Percentiles rank a stretch among this genome's conserved stretches.
phyloP scores from a whole-genome alignment of 192 early-diverging fungal species.

The Globomyces pollinis-pini region DNA sequence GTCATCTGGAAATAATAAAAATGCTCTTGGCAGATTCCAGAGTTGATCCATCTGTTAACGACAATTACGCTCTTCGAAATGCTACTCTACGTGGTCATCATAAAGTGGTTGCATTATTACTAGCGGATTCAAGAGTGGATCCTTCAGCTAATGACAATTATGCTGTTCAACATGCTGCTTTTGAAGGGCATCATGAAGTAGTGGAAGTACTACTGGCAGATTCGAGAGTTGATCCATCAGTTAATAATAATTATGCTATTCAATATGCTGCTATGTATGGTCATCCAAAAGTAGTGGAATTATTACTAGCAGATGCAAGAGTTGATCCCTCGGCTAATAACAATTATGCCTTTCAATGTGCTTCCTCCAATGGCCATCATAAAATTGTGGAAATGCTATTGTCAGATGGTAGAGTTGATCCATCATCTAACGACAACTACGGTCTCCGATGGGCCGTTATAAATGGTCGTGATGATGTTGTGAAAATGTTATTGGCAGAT shows the following conservation, averaged over 20 bases:
- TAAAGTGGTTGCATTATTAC: constrained; percentile 1
- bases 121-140: neutral
- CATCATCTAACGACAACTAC: neutral
- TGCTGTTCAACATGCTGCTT: too few relatives aligned
- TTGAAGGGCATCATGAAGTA: neutral
- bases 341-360: neutral
- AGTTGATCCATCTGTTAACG: neutral
- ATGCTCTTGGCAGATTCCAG: neutral
- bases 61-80: neutral
- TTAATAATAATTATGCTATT: neutral
- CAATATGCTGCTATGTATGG: neutral
- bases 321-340: neutral
- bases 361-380: neutral
- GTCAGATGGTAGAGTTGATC: neutral
- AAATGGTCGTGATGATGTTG: neutral
- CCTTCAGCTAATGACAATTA: neutral
- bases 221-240: neutral
- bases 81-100: neutral
- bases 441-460: neutral
- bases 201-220: neutral
- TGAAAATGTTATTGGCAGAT: neutral
- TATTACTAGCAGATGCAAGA: neutral
- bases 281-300: neutral
- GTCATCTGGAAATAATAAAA: neutral
- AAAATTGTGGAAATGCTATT: neutral